These are phyloP conservation scores for Adansonia grandidieri DNA, from an alignment of 441 rosid genomes.

Conservation along the genomic window DNA sequence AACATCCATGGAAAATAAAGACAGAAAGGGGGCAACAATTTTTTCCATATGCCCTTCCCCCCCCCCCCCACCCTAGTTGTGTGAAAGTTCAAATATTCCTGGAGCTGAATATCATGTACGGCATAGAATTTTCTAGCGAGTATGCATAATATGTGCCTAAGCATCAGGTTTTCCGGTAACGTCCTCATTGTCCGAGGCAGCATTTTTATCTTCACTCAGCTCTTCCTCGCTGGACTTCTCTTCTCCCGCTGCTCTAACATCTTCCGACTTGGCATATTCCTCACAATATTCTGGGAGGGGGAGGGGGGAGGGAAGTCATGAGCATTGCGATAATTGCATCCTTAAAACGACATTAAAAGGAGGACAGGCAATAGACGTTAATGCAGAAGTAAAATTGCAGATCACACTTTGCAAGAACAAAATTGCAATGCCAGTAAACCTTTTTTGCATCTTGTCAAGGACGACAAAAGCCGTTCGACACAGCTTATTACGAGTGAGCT, in stretches of 20 bases:
- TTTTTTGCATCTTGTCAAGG: not conserved
- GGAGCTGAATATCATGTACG: constrained; percentile 44
- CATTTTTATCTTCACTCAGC: constrained; percentile 77
- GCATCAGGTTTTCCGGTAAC: constrained; percentile 81
- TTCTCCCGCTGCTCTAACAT: constrained; percentile 56
- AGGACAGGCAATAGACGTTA: not conserved
- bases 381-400: not conserved
- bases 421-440: not conserved
- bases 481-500: not conserved
- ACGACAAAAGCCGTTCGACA: not conserved
- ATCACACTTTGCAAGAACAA: not conserved
- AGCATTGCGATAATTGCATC: not conserved
- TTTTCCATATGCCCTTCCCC: constrained; percentile 33
- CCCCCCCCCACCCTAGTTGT: constrained; percentile 19
- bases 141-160: constrained; percentile 25
- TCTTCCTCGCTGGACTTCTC: constrained; percentile 85
- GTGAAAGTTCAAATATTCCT: constrained; percentile 33
- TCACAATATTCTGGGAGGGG: constrained; percentile 65
- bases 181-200: constrained; percentile 69
- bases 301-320: not conserved
- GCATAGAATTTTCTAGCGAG: constrained; percentile 33
- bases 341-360: not conserved
- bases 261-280: constrained; percentile 32
- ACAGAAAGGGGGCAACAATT: constrained; percentile 29
- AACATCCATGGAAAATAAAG: constrained; percentile 39